These are phyloP conservation scores for Chiua sp. DNA, from an alignment of 1,284 basidiomycete species.

Conservation along the genomic window DNA sequence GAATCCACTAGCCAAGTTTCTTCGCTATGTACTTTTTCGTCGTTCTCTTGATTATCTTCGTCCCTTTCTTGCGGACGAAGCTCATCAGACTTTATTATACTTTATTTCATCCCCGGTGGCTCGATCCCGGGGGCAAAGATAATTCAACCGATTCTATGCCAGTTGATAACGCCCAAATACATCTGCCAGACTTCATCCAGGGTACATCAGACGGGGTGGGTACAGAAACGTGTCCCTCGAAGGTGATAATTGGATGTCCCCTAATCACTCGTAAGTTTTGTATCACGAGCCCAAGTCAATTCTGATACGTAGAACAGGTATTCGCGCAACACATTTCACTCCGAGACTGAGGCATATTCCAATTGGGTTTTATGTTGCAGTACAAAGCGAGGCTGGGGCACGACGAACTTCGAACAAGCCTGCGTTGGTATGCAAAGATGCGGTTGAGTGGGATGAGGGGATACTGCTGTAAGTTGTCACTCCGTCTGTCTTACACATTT, in stretches of 20 bases:
- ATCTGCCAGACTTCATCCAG: background rate
- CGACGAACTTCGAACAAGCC: too few relatives aligned
- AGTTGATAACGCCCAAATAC: background rate
- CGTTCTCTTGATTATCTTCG: background rate
- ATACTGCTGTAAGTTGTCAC: too few relatives aligned
- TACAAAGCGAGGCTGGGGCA: too few relatives aligned
- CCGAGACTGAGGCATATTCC: too few relatives aligned
- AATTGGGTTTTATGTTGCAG: too few relatives aligned
- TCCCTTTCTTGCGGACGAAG: background rate
- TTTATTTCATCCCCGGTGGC: background rate
- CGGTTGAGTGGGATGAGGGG: too few relatives aligned
- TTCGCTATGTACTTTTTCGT: background rate
- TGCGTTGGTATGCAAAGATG: too few relatives aligned
- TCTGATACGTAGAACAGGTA: background rate
- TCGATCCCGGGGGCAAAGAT: too few relatives aligned
- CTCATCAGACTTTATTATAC: background rate
- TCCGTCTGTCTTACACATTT: too few relatives aligned
- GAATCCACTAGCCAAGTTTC: background rate
- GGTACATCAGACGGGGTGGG: background rate
- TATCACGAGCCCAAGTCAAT: too few relatives aligned
- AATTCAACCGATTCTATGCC: too few relatives aligned
- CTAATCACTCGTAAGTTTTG: background rate
- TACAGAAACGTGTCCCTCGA: background rate
- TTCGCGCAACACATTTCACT: too few relatives aligned
- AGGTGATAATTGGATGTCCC: background rate